A percentile compares a stretch with the other conserved stretches of the same genome.
These are phyloP conservation scores for Epithele typhae DNA, from an alignment of 768 basidiomycete species.

Conservation along the genomic window DNA sequence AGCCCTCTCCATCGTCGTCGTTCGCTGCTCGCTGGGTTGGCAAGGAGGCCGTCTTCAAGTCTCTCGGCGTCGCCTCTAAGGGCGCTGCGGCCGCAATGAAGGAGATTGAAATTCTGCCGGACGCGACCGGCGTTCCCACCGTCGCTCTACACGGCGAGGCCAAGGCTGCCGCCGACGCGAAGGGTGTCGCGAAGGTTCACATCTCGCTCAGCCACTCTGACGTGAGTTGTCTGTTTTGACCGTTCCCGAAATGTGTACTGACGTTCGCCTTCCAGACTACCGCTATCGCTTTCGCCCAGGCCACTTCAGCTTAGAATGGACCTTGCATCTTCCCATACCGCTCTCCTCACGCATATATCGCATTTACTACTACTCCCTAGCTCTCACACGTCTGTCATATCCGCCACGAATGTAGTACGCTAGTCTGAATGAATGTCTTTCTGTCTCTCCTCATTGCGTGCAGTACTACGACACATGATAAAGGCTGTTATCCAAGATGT, in stretches of 20 bases:
- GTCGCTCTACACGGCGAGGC: slow-evolving; percentile 81
- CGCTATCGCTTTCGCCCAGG: slow-evolving; percentile 86
- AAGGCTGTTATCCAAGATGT: slow-evolving; percentile 44
- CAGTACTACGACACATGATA: slow-evolving; percentile 28
- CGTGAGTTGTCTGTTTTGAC: slow-evolving; percentile 40
- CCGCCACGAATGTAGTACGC: slow-evolving; percentile 1
- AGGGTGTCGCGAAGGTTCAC: slow-evolving; percentile 70
- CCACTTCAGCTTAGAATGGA: slow-evolving; percentile 17
- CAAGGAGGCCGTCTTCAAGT: slow-evolving; percentile 98
- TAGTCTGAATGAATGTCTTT: slow-evolving; percentile 6
- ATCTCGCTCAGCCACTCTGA: slow-evolving; percentile 93
- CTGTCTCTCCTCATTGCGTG: neutral
- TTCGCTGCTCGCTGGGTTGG: slow-evolving; percentile 97
- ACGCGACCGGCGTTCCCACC: slow-evolving; percentile 71
- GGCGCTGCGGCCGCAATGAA: slow-evolving; percentile 95
- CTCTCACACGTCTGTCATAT: too few relatives aligned
- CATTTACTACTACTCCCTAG: neutral
- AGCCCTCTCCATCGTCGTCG: slow-evolving; percentile 83
- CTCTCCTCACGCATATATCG: too few relatives aligned
- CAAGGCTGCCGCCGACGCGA: slow-evolving; percentile 60
- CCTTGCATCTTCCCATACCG: too few relatives aligned
- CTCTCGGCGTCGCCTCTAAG: slow-evolving; percentile 82
- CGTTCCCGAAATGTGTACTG: slow-evolving; percentile 2
- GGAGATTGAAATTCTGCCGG: slow-evolving; percentile 92
- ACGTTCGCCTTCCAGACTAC: slow-evolving; percentile 49